Conservation (phyloP, 177 flowering plant genomes). For the Vitis hybrid region DNA sequence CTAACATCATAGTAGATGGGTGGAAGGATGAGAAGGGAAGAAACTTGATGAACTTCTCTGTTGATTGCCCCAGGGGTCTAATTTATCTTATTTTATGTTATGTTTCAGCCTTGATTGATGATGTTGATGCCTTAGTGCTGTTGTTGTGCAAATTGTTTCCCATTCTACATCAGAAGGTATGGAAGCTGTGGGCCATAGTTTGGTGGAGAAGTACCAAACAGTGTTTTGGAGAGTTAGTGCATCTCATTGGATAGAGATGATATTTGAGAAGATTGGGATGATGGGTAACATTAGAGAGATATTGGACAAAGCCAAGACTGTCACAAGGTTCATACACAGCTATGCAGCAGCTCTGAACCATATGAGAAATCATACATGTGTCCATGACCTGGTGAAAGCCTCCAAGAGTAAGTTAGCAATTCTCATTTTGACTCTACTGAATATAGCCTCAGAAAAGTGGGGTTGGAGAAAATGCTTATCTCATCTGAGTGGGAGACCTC, state of each 20-base stretch:
- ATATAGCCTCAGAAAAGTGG: constrained; percentile 34
- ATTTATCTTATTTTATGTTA: constrained; percentile 49
- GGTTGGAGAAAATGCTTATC: constrained; percentile 35
- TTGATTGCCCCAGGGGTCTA: constrained; percentile 53
- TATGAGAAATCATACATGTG: constrained; percentile 26
- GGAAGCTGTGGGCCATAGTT: constrained; percentile 36
- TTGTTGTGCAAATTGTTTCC: constrained; percentile 55
- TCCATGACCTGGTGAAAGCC: constrained; percentile 33
- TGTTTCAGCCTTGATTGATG: constrained; percentile 30
- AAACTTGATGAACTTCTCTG: constrained; percentile 41
- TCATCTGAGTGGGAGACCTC: constrained; percentile 48
- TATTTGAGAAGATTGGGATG: constrained; percentile 46
- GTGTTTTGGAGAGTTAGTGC: constrained; percentile 65
- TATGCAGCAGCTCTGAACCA: constrained; percentile 28
- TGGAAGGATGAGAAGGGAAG: constrained; percentile 56
- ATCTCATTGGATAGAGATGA: constrained; percentile 53
- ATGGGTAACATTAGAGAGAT: constrained; percentile 18
- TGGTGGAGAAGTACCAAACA: constrained; percentile 24
- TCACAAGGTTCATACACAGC: constrained; percentile 49
- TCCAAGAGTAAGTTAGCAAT: constrained; percentile 29
- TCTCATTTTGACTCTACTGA: constrained; percentile 48
- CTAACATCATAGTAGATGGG: constrained; percentile 65
- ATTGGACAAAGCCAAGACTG: constrained; percentile 39
- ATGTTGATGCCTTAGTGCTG: constrained; percentile 31
- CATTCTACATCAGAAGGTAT: constrained; percentile 31